These are phyloP conservation scores for Ophiostoma piceae DNA, from an alignment of 2,329 filamentous ascomycete genomes.

Conservation along the genomic window DNA sequence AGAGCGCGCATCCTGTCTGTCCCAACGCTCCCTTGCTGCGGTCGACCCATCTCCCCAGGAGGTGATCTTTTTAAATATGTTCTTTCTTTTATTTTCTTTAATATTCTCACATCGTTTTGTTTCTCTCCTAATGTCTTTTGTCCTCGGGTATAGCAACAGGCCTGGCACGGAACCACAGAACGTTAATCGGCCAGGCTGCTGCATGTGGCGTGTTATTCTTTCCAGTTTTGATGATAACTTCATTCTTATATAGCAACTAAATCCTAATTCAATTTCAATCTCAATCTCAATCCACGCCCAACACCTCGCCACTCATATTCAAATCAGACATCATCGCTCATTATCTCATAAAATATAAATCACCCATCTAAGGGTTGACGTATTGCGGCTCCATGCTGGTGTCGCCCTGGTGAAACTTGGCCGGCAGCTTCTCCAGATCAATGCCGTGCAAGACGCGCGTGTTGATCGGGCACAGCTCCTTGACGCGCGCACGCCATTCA, in stretches of 20 bases:
- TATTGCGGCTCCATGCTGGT: constrained; percentile 34
- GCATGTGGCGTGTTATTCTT: neutral
- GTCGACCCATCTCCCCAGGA: neutral
- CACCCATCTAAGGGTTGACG: constrained; percentile 36
- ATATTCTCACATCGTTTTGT: neutral
- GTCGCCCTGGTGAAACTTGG: constrained; percentile 31
- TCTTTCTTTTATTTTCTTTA: neutral
- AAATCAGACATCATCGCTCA: neutral
- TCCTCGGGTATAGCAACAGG: neutral
- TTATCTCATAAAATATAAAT: neutral
- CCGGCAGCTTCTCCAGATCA: constrained; percentile 32
- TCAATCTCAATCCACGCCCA: neutral
- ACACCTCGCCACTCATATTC: neutral
- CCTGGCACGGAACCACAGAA: neutral
- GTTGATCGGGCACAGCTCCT: constrained; percentile 36
- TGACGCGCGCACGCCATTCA: constrained; percentile 25
- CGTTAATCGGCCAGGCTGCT: neutral
- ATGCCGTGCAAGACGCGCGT: constrained; percentile 38
- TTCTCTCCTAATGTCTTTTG: neutral
- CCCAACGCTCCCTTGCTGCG: neutral
- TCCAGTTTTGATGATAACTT: no score
- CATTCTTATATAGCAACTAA: no score
- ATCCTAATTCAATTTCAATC: no score
- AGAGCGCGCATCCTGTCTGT: neutral
- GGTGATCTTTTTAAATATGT: neutral